Base-by-base conservation (phyloP, 441 rosid species). In the Corymbia citriodora region DNA sequence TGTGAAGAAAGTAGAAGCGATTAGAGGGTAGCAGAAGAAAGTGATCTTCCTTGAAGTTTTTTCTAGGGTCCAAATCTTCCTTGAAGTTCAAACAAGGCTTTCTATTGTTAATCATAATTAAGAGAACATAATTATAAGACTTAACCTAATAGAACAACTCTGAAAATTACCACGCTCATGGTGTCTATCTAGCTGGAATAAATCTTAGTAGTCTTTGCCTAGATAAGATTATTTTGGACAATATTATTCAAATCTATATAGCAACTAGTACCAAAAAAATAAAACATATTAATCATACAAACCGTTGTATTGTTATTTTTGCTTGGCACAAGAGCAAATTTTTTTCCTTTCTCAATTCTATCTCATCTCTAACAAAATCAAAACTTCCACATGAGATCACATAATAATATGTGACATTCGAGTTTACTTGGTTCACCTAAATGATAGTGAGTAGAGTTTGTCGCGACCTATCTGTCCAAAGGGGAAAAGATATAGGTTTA, bases 251-350 rank as follows among this genome's bases (percentile, higher is more conserved):
- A 63, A 29, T 12, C 1, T 29, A 9, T 36, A 63, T 14, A 7
- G 1, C 2, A 29, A 9, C 13, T n/a, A 1, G 9, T 29, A 29
- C 29, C 13, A 6, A 63, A 63, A 19, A 63, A 17, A 0, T 17
- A 40, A 0, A 31, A 16, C 23, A 31, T 70, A 16, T 17, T 17
- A 9, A 33, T 70, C 23, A 1, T 31, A 33, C 45, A 33, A 8
- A 0, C 81, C 25, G 0, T 70, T 33, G 7, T 9, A 17, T 9
- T 70, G 13, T 7, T n/a, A n/a, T n/a, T n/a, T n/a, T n/a, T n/a
- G n/a, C n/a, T n/a, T n/a, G n/a, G n/a, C 9, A 5, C n/a, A 59
- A 25, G 7, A 31, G 45, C 19, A 54, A 53, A 53, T 2, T 8
- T 4, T 1, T 3, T 16, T 14, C 33, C 13, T 70, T 70, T 33